phyloP scores from a whole-genome alignment of 805 yeast species.

The Maudiozyma bulderi region DNA sequence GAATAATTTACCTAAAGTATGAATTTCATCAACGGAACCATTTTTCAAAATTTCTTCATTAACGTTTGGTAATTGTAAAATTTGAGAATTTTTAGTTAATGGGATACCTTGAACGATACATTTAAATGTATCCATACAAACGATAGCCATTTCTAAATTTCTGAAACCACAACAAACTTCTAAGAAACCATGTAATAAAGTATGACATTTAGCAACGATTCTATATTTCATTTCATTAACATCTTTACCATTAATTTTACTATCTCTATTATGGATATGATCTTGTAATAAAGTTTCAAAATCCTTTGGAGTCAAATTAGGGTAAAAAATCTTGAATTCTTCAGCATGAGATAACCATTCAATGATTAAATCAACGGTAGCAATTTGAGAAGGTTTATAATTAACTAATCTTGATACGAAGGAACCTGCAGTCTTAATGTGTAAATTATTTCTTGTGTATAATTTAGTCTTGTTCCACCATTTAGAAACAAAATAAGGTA shows the following conservation, averaged over 20 bases:
- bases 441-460: slow-evolving; percentile 74
- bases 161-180: slow-evolving; percentile 79
- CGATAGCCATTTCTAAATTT: slow-evolving; percentile 51
- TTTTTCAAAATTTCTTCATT: slow-evolving; percentile 34
- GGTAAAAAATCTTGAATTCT: slow-evolving; percentile 46
- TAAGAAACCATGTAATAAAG: slow-evolving; percentile 56
- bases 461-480: slow-evolving; percentile 88
- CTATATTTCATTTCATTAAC: slow-evolving; percentile 35
- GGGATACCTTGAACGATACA: slow-evolving; percentile 68
- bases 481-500: slow-evolving; percentile 70
- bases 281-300: slow-evolving; percentile 43
- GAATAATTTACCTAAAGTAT: slow-evolving; percentile 61
- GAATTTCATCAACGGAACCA: slow-evolving; percentile 29
- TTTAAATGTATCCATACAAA: slow-evolving; percentile 58
- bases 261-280: slow-evolving; percentile 46
- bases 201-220: slow-evolving; percentile 55
- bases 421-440: slow-evolving; percentile 70
- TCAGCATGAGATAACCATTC: slow-evolving; percentile 54
- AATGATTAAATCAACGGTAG: slow-evolving; percentile 47
- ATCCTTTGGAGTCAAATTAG: slow-evolving; percentile 36
- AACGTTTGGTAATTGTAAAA: slow-evolving; percentile 75
- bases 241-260: slow-evolving; percentile 28
- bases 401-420: slow-evolving; percentile 68
- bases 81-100: slow-evolving; percentile 46
- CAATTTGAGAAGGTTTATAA: slow-evolving; percentile 55